Evolutionary conservation across 2,329 filamentous ascomycete genomes (phyloP).

Genomic region (Coniosporium tulheliwenetii): DNA sequence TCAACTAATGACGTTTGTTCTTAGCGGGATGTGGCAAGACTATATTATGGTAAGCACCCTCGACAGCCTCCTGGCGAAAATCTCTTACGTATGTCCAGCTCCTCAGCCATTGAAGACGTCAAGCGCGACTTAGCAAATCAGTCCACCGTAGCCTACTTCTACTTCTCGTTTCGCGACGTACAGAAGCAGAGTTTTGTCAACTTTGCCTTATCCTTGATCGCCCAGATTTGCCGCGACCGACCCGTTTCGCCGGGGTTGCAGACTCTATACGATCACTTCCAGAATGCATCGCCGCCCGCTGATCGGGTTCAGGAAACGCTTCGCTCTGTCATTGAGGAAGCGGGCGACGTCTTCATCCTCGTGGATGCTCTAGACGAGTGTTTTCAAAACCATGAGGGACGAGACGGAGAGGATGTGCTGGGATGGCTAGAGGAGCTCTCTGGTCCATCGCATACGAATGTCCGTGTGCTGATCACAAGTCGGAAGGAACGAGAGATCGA

Average conservation of each 20-base stretch:
- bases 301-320: slow-evolving; percentile 1
- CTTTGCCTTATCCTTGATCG: slow-evolving; percentile 13
- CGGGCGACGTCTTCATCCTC: not conserved
- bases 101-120: slow-evolving; percentile 6
- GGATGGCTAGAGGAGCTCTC: too few species aligned
- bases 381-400: too few species aligned
- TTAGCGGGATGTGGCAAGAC: slow-evolving; percentile 19
- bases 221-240: slow-evolving; percentile 9
- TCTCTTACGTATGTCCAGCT: slow-evolving; percentile 2
- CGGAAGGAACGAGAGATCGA: not conserved
- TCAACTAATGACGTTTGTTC: not conserved
- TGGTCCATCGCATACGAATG: not conserved
- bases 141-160: slow-evolving; percentile 13
- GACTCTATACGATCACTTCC: not conserved
- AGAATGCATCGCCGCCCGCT: not conserved
- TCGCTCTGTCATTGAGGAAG: slow-evolving; percentile 10
- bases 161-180: slow-evolving; percentile 18
- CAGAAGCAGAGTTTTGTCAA: slow-evolving; percentile 13
- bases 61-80: not conserved
- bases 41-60: slow-evolving; percentile 12
- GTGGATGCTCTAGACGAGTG: not conserved
- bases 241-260: not conserved
- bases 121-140: not conserved
- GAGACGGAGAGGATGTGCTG: too few species aligned
- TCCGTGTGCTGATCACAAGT: not conserved